Percentiles rank a stretch among this genome's conserved stretches.
phyloP scores from a whole-genome alignment of 768 basidiomycete species.

The Xerocomellus chrysenteron region DNA sequence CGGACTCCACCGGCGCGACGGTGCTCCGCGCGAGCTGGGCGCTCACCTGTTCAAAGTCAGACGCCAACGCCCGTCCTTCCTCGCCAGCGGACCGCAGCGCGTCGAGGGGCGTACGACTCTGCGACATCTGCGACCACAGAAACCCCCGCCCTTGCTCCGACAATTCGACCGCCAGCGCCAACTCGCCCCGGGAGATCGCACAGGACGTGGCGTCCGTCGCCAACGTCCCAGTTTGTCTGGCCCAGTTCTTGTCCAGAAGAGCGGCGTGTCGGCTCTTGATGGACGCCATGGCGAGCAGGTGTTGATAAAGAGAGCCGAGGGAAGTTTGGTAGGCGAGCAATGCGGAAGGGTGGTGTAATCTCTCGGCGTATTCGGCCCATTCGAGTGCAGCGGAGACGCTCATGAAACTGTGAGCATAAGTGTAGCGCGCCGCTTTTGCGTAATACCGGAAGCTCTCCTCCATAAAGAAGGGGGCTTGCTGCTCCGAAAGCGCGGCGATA shows the following conservation, averaged over 20 bases:
- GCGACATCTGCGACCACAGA: constrained; percentile 31
- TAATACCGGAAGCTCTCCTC: constrained; percentile 15
- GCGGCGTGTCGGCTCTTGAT: constrained; percentile 14
- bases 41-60: constrained; percentile 25
- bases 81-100: constrained; percentile 15
- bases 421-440: constrained; percentile 12
- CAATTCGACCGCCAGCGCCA: constrained; percentile 33
- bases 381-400: constrained; percentile 11
- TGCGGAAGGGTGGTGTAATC: constrained; percentile 14
- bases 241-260: constrained; percentile 7
- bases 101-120: constrained; percentile 28
- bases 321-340: constrained; percentile 23
- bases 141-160: constrained; percentile 34
- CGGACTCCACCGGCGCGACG: background rate
- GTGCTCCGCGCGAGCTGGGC: constrained; percentile 9
- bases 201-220: constrained; percentile 27
- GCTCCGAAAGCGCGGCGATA: background rate
- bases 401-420: background rate
- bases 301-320: constrained; percentile 17
- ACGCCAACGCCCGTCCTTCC: constrained; percentile 20
- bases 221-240: constrained; percentile 2
- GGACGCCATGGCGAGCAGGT: constrained; percentile 19
- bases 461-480: background rate
- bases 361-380: constrained; percentile 15
- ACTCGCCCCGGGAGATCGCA: constrained; percentile 21